phyloP scores from a whole-genome alignment of 169 alveolate genomes.

The Plasmodium cynomolgi region DNA sequence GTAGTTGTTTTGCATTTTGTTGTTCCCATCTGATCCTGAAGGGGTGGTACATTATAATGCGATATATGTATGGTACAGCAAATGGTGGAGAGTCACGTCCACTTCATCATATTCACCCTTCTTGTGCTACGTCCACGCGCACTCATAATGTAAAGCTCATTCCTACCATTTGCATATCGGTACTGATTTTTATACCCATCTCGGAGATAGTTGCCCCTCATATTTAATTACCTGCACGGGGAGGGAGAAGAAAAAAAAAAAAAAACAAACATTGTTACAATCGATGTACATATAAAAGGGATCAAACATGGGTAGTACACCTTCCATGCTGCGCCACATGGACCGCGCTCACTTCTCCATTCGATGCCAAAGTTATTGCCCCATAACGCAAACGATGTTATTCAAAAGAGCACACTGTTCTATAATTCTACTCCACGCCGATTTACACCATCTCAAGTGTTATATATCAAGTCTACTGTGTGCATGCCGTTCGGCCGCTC shows the following conservation, averaged over 20 bases:
- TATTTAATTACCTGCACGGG: slow-evolving; percentile 27
- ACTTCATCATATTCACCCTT: not conserved
- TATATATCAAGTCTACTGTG: not conserved
- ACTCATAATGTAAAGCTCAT: not conserved
- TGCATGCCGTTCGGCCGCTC: not conserved
- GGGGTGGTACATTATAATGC: not conserved
- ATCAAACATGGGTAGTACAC: not conserved
- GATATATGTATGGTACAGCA: not conserved
- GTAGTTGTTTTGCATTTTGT: slow-evolving; percentile 16
- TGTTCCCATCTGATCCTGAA: slow-evolving; percentile 56
- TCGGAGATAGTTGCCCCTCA: slow-evolving; percentile 71
- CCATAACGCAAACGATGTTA: not conserved
- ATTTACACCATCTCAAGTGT: not conserved
- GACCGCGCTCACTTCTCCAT: not conserved
- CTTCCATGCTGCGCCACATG: not conserved
- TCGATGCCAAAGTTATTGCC: not conserved
- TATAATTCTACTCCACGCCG: not conserved
- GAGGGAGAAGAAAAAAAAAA: not conserved
- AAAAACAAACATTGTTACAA: not conserved
- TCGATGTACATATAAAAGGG: not conserved
- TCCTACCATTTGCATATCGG: slow-evolving; percentile 72
- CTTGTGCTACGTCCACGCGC: not conserved
- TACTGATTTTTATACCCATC: slow-evolving; percentile 58
- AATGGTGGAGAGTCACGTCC: not conserved
- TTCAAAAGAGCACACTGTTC: not conserved